Evolutionary conservation across 805 yeast genomes (phyloP), one percentile per base, ranked within the genome.

Genomic region (Metschnikowia drakensbergensis): DNA sequence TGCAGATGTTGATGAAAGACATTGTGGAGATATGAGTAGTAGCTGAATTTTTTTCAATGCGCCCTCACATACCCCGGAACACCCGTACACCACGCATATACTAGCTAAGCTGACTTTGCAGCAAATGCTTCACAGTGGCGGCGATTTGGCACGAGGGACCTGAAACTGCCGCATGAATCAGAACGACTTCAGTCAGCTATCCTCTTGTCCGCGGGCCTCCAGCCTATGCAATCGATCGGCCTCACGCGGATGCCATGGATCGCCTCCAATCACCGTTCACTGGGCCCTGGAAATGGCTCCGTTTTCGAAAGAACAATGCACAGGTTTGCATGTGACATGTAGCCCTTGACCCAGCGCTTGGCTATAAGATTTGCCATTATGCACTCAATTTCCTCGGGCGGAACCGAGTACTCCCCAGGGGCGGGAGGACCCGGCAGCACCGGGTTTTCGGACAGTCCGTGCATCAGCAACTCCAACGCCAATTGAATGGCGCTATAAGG

Each of bases 1-100:
- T 90, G 71, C 96, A 85, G 62, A 94, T 92, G 71, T 94, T 92
- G 65, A 92, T 85, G 59, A 83, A 76, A 48, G 96, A 86, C 96
- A 89, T 89, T 54, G 47, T 74, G 61, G 49, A 34, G 47, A 23
- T 11, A n/a, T 22, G 23, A 25, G 11, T 35, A 13, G 30, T 3
- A 9, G 28, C 30, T 6, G 27, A 41, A 23, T 22, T 42, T 37
- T 30, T 11, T 23, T 26, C 37, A 17, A 9, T 29, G 39, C 25
- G 36, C 29, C 37, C 17, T 23, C 39, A 35, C 17, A 33, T 10
- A 13, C 11, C 10, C 17, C 6, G 6, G 43, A 39, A 45, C 56
- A 48, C 49, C 56, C 52, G 56, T 53, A 47, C 56, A 48, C 47
- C 56, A 42, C 23, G 3, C 6, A 6, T 42, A 17, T 17, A 17